Evolutionary conservation across 106 monocot genomes (phyloP).

Genomic region (Alisma plantagoaquatica): DNA sequence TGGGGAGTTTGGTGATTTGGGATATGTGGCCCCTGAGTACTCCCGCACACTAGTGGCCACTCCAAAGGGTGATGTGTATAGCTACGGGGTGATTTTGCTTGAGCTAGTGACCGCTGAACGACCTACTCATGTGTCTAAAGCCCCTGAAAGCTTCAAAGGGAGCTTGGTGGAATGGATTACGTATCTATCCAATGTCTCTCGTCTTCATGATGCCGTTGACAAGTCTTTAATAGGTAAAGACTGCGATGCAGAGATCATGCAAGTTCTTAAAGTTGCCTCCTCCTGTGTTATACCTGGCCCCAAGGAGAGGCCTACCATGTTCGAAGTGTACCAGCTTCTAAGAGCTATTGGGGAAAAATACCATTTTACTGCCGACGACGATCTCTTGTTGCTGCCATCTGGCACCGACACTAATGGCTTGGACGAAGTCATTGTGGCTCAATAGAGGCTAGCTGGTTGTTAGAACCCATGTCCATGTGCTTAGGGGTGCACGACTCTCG

Average conservation of each 20-base stretch:
- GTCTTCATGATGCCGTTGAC: slow-evolving; percentile 67
- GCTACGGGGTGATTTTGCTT: slow-evolving; percentile 65
- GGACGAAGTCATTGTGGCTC: slow-evolving; percentile 71
- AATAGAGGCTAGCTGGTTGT: too few relatives aligned
- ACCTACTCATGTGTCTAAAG: slow-evolving; percentile 58
- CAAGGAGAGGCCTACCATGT: slow-evolving; percentile 87
- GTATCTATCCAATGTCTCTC: slow-evolving; percentile 47
- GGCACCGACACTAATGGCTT: slow-evolving; percentile 22
- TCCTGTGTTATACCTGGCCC: slow-evolving; percentile 48
- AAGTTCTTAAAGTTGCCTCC: slow-evolving; percentile 67
- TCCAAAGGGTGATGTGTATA: slow-evolving; percentile 74
- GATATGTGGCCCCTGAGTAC: slow-evolving; percentile 87
- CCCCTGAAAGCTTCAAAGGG: slow-evolving; percentile 70
- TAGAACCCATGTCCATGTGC: too few relatives aligned
- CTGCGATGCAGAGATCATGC: slow-evolving; percentile 53
- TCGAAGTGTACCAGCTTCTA: slow-evolving; percentile 75
- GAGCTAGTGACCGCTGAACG: slow-evolving; percentile 70
- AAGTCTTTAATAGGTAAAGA: slow-evolving; percentile 59
- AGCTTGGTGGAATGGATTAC: slow-evolving; percentile 79
- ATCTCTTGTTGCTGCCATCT: slow-evolving; percentile 18
- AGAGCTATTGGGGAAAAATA: slow-evolving; percentile 73
- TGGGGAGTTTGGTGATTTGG: slow-evolving; percentile 86
- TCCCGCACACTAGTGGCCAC: slow-evolving; percentile 71
- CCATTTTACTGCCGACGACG: slow-evolving; percentile 48
- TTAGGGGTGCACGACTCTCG: too few relatives aligned